Conservation (phyloP, 495 filamentous ascomycete genomes). For the Aspergillus wentii region DNA sequence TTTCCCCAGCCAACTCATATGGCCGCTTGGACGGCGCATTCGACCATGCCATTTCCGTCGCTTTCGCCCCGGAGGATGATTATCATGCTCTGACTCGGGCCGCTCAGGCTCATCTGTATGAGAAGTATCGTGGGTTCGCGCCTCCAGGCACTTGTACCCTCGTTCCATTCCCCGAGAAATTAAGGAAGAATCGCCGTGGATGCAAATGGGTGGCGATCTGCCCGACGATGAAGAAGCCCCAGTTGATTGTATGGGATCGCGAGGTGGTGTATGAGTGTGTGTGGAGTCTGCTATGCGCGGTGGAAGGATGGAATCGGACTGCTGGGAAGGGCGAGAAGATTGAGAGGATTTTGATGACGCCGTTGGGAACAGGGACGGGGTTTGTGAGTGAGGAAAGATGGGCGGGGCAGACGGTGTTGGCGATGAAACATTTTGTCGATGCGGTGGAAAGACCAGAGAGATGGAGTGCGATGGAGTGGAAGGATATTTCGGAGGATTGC, state of each 20-base stretch:
- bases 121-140: slow-evolving; percentile 41
- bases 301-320: slow-evolving; percentile 39
- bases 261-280: slow-evolving; percentile 51
- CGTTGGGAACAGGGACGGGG: slow-evolving; percentile 43
- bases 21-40: slow-evolving; percentile 48
- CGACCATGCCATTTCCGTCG: slow-evolving; percentile 46
- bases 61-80: slow-evolving; percentile 37
- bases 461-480: slow-evolving; percentile 31
- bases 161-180: slow-evolving; percentile 29
- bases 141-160: slow-evolving; percentile 45
- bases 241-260: slow-evolving; percentile 39
- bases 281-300: slow-evolving; percentile 43
- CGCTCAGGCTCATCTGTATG: slow-evolving; percentile 37
- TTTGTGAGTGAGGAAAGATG: slow-evolving; percentile 38
- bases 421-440: slow-evolving; percentile 43
- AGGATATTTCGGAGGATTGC: slow-evolving; percentile 16
- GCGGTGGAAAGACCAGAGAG: slow-evolving; percentile 27
- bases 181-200: slow-evolving; percentile 25
- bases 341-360: slow-evolving; percentile 41
- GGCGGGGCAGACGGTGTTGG: slow-evolving; percentile 45
- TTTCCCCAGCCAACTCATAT: slow-evolving; percentile 51
- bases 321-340: slow-evolving; percentile 18
- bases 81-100: slow-evolving; percentile 41
- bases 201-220: slow-evolving; percentile 44
- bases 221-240: slow-evolving; percentile 46